Evolutionary conservation across 306 rosid genomes (phyloP), one percentile per base, ranked within the genome.

Genomic region (Pterocarpus santalinus): DNA sequence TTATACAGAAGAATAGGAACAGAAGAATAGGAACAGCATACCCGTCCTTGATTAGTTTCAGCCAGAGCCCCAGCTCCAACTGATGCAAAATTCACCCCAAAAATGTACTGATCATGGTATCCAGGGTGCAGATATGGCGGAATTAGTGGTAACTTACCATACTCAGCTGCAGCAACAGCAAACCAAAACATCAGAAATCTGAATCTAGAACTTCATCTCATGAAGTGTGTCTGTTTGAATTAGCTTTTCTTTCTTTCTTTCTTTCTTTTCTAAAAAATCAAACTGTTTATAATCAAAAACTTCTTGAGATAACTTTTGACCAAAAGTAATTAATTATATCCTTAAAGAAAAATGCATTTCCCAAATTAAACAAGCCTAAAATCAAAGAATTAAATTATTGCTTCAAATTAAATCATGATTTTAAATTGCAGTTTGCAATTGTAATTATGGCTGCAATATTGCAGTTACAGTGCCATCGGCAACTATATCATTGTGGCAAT

Each of bases 31-130:
- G 17, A 35, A 72, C 2, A 55, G 11, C 46, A 0, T 64, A 88
- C 89, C 34, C 69, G 41, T 83, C 90, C 92, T 28, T 11, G 11
- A 78, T 73, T 75, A 41, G 86, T 89, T 77, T 83, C 85, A 63
- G n/a, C n/a, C 0, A 91, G 84, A 86, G 90, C 92, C 34, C 93
- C 96, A 64, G 87, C 89, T 43, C 90, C 90, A 3, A 81, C 90
- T 10, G 93, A 88, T 17, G 96, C 93, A 67, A 91, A 89, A 85
- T 91, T 91, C 3, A 76, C 85, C 17, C 96, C 96, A 55, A 73
- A 65, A 0, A 38, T 70, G 44, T 80, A 83, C 1, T 34, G 28
- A 66, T 33, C 28, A 11, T 17, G 16, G 41, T 52, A 55, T 38
- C 78, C 73, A 0, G 90, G 90, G 56, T 85, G 62, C 15, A 86